Evolutionary conservation across 2,329 filamentous ascomycete genomes (phyloP), one percentile per base, ranked within the genome.

Genomic region (Fusarium xyrophilum): DNA sequence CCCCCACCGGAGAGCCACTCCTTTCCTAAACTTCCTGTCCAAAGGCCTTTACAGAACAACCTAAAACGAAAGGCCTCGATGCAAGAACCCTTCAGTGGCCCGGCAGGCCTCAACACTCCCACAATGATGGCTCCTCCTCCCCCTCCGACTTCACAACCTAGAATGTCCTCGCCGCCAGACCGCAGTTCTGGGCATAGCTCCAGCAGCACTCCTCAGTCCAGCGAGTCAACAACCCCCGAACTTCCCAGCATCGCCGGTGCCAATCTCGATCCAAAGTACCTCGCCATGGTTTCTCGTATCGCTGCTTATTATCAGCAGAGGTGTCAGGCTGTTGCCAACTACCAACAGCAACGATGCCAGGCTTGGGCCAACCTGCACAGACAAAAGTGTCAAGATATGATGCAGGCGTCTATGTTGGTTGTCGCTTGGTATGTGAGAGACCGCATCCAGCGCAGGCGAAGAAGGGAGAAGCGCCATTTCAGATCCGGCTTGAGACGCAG

Each of bases 351-450:
- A 74, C 76, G 79, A 44, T 83, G 82, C 68, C 81, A 83, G 75
- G 79, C 79, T 10, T 84, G 82, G 82, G 82, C 82, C 57, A 79
- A 75, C 66, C 76, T 80, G 71, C 81, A 84, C 71, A 78, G 81
- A 42, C 80, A 82, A 68, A 80, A 82, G 70, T 82, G 80, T 67
- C 82, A 83, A 73, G 82, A 83, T 64, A 82, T 82, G 77, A 82
- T 80, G 76, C 81, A 82, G 67, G 82, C 82, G 1, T 81, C 82
- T 60, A 83, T 83, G 79, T 73, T 84, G 25, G 80, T 84, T 7
- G 81, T 84, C 33, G 82, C 82, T 15, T 84, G 82, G 82, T 83
- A 84, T 67, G 79, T 83, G 43, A 79, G 82, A 43, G 82, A 84
- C 68, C 80, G 82, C 33, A 82, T 84, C 67, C 76, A 79, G 61